phyloP scores from a whole-genome alignment of 352 stramenopile species.

The Phytopythium mirpurense region DNA sequence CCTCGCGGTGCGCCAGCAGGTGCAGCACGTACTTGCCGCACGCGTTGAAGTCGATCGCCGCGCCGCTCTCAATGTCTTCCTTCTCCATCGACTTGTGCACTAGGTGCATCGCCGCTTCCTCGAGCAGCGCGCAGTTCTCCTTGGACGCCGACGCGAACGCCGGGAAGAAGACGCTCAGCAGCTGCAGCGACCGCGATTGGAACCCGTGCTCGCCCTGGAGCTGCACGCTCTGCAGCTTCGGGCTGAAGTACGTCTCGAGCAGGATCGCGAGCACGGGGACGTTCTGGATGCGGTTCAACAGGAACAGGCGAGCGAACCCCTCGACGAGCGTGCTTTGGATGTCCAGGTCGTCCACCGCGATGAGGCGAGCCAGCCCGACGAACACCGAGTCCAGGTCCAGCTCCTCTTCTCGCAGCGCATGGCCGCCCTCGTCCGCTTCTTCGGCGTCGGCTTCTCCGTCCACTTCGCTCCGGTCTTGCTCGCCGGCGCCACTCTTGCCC shows the following conservation, averaged over 20 bases:
- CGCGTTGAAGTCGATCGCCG: constrained; percentile 37
- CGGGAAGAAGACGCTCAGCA: constrained; percentile 74
- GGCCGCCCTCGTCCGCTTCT: constrained; percentile 9
- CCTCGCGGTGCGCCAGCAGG: constrained; percentile 44
- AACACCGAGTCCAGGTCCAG: constrained; percentile 57
- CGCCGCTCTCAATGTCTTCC: constrained; percentile 30
- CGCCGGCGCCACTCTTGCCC: background rate
- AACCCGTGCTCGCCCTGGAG: constrained; percentile 45
- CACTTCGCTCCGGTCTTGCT: constrained; percentile 13
- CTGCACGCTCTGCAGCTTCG: constrained; percentile 50
- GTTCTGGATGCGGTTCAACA: constrained; percentile 66
- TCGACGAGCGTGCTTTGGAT: constrained; percentile 73
- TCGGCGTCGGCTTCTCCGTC: constrained; percentile 22
- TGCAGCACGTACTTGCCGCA: constrained; percentile 62
- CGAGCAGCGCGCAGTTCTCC: constrained; percentile 51
- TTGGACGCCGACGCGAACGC: constrained; percentile 51
- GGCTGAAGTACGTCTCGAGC: constrained; percentile 72
- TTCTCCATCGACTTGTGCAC: constrained; percentile 60
- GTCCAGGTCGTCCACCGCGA: constrained; percentile 54
- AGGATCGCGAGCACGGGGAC: constrained; percentile 54
- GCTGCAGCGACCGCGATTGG: constrained; percentile 57
- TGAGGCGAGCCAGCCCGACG: constrained; percentile 45
- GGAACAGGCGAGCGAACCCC: constrained; percentile 70
- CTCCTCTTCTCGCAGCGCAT: constrained; percentile 17
- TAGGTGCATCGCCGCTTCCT: constrained; percentile 59